Evolutionary conservation across 345 rosid genomes (phyloP).

Genomic region (Rhodomyrtus tomentosa): DNA sequence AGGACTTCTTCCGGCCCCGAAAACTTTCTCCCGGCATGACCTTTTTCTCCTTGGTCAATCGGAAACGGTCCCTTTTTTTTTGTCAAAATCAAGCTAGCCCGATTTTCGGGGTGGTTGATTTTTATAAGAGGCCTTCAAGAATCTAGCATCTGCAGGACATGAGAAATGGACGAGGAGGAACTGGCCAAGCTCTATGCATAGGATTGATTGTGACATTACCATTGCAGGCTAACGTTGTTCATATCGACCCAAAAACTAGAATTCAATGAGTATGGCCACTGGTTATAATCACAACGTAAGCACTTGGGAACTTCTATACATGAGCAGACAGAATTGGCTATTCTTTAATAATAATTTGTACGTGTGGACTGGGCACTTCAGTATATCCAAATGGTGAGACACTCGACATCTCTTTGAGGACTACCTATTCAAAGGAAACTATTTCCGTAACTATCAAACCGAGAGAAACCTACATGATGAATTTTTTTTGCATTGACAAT

Average conservation of each 20-base stretch:
- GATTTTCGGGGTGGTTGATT: not conserved
- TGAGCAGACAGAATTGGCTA: not conserved
- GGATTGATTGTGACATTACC: not conserved
- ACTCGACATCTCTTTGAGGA: not conserved
- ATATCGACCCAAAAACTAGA: not conserved
- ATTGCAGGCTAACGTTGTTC: not conserved
- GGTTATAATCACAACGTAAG: not conserved
- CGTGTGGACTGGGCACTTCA: not conserved
- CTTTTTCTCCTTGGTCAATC: not conserved
- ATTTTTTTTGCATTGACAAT: not conserved
- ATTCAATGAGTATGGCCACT: not conserved
- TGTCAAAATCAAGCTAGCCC: not conserved
- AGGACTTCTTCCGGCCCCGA: not conserved
- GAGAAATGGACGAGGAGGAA: not conserved
- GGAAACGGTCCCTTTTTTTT: not conserved
- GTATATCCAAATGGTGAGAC: not conserved
- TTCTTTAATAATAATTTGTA: not conserved
- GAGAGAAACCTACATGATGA: not conserved
- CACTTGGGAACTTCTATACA: not conserved
- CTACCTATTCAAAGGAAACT: not conserved
- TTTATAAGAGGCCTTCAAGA: not conserved
- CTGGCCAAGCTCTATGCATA: not conserved
- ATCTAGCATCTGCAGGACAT: not conserved
- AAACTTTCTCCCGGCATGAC: not conserved
- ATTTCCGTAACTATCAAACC: not conserved